Percentiles rank a stretch among this genome's conserved stretches.
Evolutionary conservation across 1,284 basidiomycete genomes (phyloP).

Genomic region (Malassezia pachydermatis): DNA sequence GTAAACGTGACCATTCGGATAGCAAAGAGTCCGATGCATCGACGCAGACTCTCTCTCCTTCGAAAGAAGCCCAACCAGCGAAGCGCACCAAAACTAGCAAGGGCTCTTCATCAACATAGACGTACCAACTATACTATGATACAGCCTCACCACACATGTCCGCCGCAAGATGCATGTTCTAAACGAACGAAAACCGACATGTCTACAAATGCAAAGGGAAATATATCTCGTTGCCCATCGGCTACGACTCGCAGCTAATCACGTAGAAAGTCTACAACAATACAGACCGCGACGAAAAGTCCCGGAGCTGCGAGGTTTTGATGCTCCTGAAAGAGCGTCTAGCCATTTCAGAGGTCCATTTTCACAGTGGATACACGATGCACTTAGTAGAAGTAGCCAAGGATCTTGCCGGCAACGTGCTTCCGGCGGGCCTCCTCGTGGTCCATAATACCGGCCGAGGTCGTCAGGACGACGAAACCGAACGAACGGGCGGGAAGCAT

Average conservation of each 20-base stretch:
- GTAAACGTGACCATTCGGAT: too few relatives aligned
- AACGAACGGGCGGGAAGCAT: conserved; percentile 64
- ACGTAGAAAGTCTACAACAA: conserved; percentile 10
- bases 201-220: background rate
- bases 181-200: too few relatives aligned
- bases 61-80: too few relatives aligned
- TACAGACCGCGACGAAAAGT: conserved; percentile 15
- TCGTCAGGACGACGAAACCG: conserved; percentile 92
- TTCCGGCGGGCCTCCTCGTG: conserved; percentile 98
- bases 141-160: too few relatives aligned
- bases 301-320: conserved; percentile 16
- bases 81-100: too few relatives aligned
- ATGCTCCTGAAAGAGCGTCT: background rate
- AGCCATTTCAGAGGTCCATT: background rate
- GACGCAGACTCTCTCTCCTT: too few relatives aligned
- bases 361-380: background rate
- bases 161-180: too few relatives aligned
- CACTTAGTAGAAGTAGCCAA: conserved; percentile 48
- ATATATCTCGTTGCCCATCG: conserved; percentile 12
- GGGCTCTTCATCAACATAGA: too few relatives aligned
- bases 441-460: conserved; percentile 95
- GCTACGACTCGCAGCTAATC: conserved; percentile 15
- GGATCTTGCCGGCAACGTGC: conserved; percentile 79
- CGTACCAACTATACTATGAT: too few relatives aligned
- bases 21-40: too few relatives aligned